Base-by-base conservation (phyloP, 23 red algal species). In the Gracilaria gracilis region DNA sequence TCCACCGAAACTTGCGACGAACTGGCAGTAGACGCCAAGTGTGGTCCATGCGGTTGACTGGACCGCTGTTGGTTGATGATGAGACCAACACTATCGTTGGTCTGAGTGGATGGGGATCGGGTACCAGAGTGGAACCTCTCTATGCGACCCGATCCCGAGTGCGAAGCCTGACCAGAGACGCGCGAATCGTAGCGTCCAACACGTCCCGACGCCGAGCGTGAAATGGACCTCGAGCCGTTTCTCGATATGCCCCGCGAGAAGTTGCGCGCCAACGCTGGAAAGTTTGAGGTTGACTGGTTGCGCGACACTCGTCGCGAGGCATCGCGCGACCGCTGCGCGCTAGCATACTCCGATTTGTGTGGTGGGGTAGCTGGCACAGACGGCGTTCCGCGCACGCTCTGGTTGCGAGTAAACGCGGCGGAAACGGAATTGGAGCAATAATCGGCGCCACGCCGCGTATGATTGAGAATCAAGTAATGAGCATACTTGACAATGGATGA, bases 401-500 rank as follows among this genome's bases (percentile, higher is more conserved):
- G 89, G 37, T 83, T 92, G 39, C 89, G 77, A 23, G 89, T 84
- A 50, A 92, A 92, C n/a, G 89, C 89, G 48, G 89, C 89, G 35
- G 77, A 79, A 7, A 88, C 92, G 2, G 92, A 74, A 83, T 94
- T 87, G 72, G 75, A 86, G 15, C 64, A 69, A 25, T 47, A 48
- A 31, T 73, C 72, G 17, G 82, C 92, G 33, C 92, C 92, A 49
- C 92, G 92, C 44, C 74, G 67, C 4, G 92, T 94, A 53, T 88
- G 75, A 46, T 87, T 94, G 51, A 94, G 72, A 24, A 94, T 94
- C 66, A 65, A 70, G 44, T 94, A 83, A 80, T 94, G 92, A 4
- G 92, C 81, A 34, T 87, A 82, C 61, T 94, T 94, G 13, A 76
- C 76, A 29, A 97, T 88, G 59, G 85, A 85, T 20, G 71, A 89